A percentile compares a stretch with the other conserved stretches of the same genome.
These are phyloP conservation scores for Diplodia corticola DNA, from an alignment of 2,329 filamentous ascomycete genomes.

Conservation along the genomic window DNA sequence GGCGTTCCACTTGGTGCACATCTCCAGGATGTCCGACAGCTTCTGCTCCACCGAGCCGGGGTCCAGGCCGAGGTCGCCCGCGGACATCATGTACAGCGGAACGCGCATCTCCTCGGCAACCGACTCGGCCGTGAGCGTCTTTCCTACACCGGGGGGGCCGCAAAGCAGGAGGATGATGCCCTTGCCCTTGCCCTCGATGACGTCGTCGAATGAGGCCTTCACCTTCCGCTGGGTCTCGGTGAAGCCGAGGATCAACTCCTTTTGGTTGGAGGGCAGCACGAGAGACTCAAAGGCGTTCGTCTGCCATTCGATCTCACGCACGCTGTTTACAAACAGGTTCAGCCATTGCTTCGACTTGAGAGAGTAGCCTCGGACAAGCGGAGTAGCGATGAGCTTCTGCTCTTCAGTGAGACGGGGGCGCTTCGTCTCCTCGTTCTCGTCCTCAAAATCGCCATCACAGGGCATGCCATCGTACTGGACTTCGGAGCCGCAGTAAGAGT, in stretches of 20 bases:
- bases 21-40: slow-evolving; percentile 50
- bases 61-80: slow-evolving; percentile 52
- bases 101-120: slow-evolving; percentile 50
- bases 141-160: slow-evolving; percentile 54
- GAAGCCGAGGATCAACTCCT: slow-evolving; percentile 51
- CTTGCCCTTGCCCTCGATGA: slow-evolving; percentile 55
- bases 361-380: slow-evolving; percentile 34
- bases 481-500: slow-evolving; percentile 32
- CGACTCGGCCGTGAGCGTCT: slow-evolving; percentile 41
- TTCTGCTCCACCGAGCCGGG: slow-evolving; percentile 47
- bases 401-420: slow-evolving; percentile 29
- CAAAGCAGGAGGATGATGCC: slow-evolving; percentile 52
- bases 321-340: slow-evolving; percentile 34
- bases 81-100: slow-evolving; percentile 50
- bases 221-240: slow-evolving; percentile 45
- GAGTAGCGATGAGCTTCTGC: slow-evolving; percentile 33
- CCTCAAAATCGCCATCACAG: slow-evolving; percentile 34
- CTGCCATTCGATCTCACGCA: slow-evolving; percentile 48
- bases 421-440: slow-evolving; percentile 32
- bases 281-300: slow-evolving; percentile 49
- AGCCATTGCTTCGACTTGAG: slow-evolving; percentile 34
- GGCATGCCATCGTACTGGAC: slow-evolving; percentile 30
- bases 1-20: slow-evolving; percentile 53
- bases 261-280: slow-evolving; percentile 50
- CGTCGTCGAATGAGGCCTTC: slow-evolving; percentile 50